Evolutionary conservation across 2,329 filamentous ascomycete genomes (phyloP), one percentile per base, ranked within the genome.

Genomic region (Phoma sp.): DNA sequence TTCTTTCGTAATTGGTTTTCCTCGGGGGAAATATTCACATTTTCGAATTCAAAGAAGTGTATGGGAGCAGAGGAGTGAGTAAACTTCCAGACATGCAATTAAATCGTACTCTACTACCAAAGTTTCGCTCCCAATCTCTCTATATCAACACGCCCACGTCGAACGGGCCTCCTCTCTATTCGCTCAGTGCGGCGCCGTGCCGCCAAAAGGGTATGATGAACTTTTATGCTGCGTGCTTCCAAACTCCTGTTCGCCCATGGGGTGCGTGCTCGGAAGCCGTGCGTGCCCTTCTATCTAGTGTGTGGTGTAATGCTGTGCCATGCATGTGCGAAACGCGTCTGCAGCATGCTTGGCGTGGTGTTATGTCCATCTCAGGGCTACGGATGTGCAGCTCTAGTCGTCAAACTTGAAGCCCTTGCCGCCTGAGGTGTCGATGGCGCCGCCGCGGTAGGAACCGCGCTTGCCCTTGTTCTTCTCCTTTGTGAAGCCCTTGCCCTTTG

Each of bases 381-480:
- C 10, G 15, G 5, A 10, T 6, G 6, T n/a, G 19, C 39, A 31
- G 13, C 24, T 58, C 61, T 64, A 96, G 69, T 96, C 91, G 2
- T 97, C 92, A 77, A 99, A 99, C 80, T 96, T 97, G 80, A 96
- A 90, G 55, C 91, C 89, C 78, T 94, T 93, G 62, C 89, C 89
- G 19, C 88, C 87, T 13, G 83, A 78, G 48, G 94, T 90, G 73
- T 99, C 93, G 69, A 99, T 96, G 47, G 84, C 78, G 6, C 95
- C 95, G 39, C 95, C 95, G 43, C 90, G 87, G 82, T 96, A 99
- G 63, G 89, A 91, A 45, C 95, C 95, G 67, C 87, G 84, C 73
- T 81, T 80, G 71, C 79, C 78, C 74, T 99, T 99, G 80, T 99
- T 99, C 87, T 99, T 99, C 82, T 98, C 95, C 82, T 99, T 99